These are phyloP conservation scores for Mucor ambiguus DNA, from an alignment of 371 early-diverging fungal species.

Conservation along the genomic window DNA sequence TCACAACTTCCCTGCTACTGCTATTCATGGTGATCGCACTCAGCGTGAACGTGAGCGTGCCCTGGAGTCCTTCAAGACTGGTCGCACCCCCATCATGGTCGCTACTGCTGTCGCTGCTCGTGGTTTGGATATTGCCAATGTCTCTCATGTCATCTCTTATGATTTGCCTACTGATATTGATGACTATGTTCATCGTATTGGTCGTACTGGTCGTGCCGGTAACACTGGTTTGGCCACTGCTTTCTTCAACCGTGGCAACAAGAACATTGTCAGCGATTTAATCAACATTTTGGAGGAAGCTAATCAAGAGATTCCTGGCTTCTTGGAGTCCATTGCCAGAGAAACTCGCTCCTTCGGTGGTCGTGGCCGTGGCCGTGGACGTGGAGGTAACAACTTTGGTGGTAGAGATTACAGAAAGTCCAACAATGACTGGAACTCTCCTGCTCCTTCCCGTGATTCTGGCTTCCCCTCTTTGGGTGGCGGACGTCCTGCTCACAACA, in stretches of 20 bases:
- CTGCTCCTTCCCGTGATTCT: constrained; percentile 21
- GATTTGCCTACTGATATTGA: constrained; percentile 92
- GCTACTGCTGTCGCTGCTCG: constrained; percentile 99
- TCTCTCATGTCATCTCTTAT: constrained; percentile 91
- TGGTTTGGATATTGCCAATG: constrained; percentile 94
- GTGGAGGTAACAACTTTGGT: constrained; percentile 59
- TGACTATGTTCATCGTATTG: constrained; percentile 94
- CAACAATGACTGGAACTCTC: constrained; percentile 18
- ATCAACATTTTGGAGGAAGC: constrained; percentile 79
- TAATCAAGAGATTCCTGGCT: constrained; percentile 58
- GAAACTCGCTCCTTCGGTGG: constrained; percentile 52
- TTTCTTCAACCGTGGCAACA: constrained; percentile 94
- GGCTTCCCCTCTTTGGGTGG: constrained; percentile 30
- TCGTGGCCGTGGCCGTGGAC: constrained; percentile 67
- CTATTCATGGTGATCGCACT: constrained; percentile 96
- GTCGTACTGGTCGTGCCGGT: constrained; percentile 97
- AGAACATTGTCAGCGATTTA: constrained; percentile 71
- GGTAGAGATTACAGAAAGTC: constrained; percentile 51
- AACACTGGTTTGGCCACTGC: constrained; percentile 93
- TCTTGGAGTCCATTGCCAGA: constrained; percentile 60
- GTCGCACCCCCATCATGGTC: constrained; percentile 91
- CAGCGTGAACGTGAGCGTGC: constrained; percentile 97
- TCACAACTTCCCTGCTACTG: constrained; percentile 80
- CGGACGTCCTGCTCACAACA: constrained; percentile 12
- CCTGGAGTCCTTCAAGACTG: constrained; percentile 84